Base-by-base conservation (phyloP, 495 filamentous ascomycete genomes). In the Talaromyces proteolyticus region DNA sequence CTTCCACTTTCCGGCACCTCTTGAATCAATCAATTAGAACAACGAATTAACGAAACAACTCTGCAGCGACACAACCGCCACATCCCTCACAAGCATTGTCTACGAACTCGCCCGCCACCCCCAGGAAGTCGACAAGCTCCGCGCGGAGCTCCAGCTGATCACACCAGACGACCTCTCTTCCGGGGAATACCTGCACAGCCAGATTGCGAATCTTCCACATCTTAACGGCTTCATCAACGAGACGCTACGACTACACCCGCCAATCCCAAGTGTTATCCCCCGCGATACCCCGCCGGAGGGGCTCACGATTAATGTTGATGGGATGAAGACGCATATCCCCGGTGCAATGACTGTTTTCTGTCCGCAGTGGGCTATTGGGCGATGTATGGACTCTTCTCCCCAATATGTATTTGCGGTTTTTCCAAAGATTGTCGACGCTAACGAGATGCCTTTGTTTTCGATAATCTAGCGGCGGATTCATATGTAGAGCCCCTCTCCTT, bases 171-270 rank as follows among this genome's bases (percentile, higher is more conserved):
- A 51, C 10, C 51, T 51, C 3, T 10, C 19, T 22, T 40, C 20
- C 1, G 45, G 40, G 5, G 54, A 49, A 3, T 49, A 45, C 17
- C 5, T 4, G 25, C 49, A 66, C 24, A 16, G 14, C 0, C 51
- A 55, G 23, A 54, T 63, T 25, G 55, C 65, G 22, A 47, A 52
- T 25, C 45, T 60, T 7, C 47, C 53, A 4, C 60, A 70, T 42
- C 56, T 81, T 10, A 73, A 76, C 40, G 65, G 61, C 11, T 58
- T 75, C 26, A 79, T 80, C 57, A 70, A 74, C 42, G 77, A 82
- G 57, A 60, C 71, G 0, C 52, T 80, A 36, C 59, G 77, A 3
- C 58, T 82, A 22, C 65, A 76, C 53, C 70, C 68, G 3, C 64
- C 75, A 0, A 61, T 66, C 0, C 63, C 66, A 0, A 62, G 56